A percentile compares a stretch with the other conserved stretches of the same genome.
These are phyloP conservation scores for Diplodia scrobiculata DNA, from an alignment of 2,329 filamentous ascomycete species.

Conservation along the genomic window DNA sequence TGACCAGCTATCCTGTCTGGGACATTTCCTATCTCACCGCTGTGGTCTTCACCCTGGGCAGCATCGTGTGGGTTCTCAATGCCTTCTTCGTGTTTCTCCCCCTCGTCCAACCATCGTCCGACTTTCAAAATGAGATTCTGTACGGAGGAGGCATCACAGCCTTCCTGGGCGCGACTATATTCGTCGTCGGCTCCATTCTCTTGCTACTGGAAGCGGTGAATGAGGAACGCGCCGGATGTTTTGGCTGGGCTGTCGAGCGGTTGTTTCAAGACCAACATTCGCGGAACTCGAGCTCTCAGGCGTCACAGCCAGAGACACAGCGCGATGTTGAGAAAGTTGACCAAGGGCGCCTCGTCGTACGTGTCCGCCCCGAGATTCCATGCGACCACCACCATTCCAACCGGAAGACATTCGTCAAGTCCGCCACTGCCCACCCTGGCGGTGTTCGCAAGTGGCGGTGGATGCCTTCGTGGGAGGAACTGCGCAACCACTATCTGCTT, in stretches of 20 bases:
- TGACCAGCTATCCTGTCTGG: conserved; percentile 57
- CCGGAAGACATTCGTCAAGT: conserved; percentile 39
- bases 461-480: conserved; percentile 60
- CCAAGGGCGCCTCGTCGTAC: conserved; percentile 20
- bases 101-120: conserved; percentile 54
- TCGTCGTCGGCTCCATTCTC: conserved; percentile 65
- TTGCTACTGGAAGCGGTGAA: conserved; percentile 70
- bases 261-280: conserved; percentile 35
- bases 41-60: conserved; percentile 56
- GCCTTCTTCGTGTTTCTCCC: conserved; percentile 67
- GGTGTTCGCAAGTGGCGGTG: conserved; percentile 54
- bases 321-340: conserved; percentile 31
- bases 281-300: conserved; percentile 21
- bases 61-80: conserved; percentile 54
- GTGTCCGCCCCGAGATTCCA: neutral
- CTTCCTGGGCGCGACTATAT: conserved; percentile 68
- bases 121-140: conserved; percentile 58
- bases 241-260: conserved; percentile 66
- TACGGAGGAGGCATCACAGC: conserved; percentile 63
- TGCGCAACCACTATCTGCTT: conserved; percentile 62
- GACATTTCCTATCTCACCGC: conserved; percentile 61
- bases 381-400: conserved; percentile 46
- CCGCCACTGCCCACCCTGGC: conserved; percentile 1
- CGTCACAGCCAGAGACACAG: conserved; percentile 29
- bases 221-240: conserved; percentile 64